Evolutionary conservation across 208 protist genomes (phyloP), one percentile per base, ranked within the genome.

Genomic region (Borovskyia barvae): DNA sequence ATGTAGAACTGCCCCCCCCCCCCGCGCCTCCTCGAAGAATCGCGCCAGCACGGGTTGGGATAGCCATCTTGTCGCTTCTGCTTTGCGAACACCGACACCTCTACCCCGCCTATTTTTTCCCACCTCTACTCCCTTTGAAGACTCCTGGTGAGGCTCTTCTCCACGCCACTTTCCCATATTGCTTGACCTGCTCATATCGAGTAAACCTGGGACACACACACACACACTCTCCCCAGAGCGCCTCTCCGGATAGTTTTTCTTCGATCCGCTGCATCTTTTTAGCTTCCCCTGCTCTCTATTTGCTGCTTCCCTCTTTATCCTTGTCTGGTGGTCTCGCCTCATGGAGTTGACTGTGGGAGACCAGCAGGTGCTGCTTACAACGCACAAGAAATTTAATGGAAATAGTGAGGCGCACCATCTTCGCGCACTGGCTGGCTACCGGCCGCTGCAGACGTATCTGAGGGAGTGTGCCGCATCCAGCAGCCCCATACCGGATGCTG

Each of bases 311-410:
- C 41, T 49, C 30, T 47, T 48, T 49, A 26, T 56, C 20, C 25
- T 48, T 20, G 2, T 28, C 22, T 46, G 25, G n/a, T 52, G 5
- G 32, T 51, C 19, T 29, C 30, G 11, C 7, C 11, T 22, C 28
- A 92, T 92, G 85, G 85, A 92, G 33, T 12, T 92, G 0, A 30
- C 55, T n/a, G 61, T 92, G 12, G 61, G 65, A 9, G 52, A 63
- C n/a, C 40, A 37, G 33, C 47, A 43, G 9, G 81, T 79, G 37
- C 53, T 86, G 6, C 59, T 92, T 33, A 75, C 81, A 14, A 77
- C 74, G 26, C 80, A 92, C 70, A 88, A 88, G 42, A 81, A 77
- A n/a, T 88, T 80, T 57, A 58, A 66, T 33, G 75, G 81, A 57
- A 52, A 65, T 14, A 62, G 63, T 26, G 63, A 72, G 43, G 37